Conservation (phyloP, 2,329 filamentous ascomycete genomes). For the Pseudohalonectria lignicola region DNA sequence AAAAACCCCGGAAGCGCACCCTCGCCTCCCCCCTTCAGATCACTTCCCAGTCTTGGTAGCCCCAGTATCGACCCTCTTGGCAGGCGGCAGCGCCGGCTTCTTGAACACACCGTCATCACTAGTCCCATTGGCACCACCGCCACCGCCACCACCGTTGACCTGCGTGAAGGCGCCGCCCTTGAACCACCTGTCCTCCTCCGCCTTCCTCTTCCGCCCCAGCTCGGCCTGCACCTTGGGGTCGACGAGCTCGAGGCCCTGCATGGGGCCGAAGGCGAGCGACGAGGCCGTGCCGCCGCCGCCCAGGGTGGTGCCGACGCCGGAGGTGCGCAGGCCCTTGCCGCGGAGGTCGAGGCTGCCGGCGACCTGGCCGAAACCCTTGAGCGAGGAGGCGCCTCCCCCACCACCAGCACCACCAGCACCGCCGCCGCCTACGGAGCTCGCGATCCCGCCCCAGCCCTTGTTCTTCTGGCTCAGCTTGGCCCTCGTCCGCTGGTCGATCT, state of each 20-base stretch:
- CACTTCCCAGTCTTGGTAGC: slow-evolving; percentile 32
- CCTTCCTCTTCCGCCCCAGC: slow-evolving; percentile 80
- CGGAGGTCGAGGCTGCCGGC: slow-evolving; percentile 48
- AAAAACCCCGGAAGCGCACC: too few species aligned
- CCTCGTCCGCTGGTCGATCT: slow-evolving; percentile 86
- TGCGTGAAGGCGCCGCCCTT: slow-evolving; percentile 96
- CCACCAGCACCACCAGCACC: slow-evolving; percentile 50
- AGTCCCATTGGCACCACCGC: slow-evolving; percentile 16
- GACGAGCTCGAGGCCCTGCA: slow-evolving; percentile 89
- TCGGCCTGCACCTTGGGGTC: slow-evolving; percentile 87
- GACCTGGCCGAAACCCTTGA: slow-evolving; percentile 62
- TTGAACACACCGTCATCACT: slow-evolving; percentile 60
- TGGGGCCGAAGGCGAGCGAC: slow-evolving; percentile 84
- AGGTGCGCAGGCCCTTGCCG: slow-evolving; percentile 67
- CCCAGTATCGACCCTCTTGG: slow-evolving; percentile 63
- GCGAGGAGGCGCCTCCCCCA: slow-evolving; percentile 62
- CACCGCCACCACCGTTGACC: slow-evolving; percentile 44
- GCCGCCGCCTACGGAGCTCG: slow-evolving; percentile 42
- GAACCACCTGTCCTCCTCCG: slow-evolving; percentile 93
- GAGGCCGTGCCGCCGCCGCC: slow-evolving; percentile 67
- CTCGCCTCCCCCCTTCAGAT: too few species aligned
- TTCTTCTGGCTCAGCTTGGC: slow-evolving; percentile 93
- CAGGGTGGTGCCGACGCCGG: slow-evolving; percentile 66
- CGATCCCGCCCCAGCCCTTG: slow-evolving; percentile 76
- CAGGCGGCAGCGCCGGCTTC: slow-evolving; percentile 62